Evolutionary conservation across 1,284 basidiomycete species (phyloP), one percentile per base, ranked within the genome.

Genomic region (Lignosus rhinocerotis): DNA sequence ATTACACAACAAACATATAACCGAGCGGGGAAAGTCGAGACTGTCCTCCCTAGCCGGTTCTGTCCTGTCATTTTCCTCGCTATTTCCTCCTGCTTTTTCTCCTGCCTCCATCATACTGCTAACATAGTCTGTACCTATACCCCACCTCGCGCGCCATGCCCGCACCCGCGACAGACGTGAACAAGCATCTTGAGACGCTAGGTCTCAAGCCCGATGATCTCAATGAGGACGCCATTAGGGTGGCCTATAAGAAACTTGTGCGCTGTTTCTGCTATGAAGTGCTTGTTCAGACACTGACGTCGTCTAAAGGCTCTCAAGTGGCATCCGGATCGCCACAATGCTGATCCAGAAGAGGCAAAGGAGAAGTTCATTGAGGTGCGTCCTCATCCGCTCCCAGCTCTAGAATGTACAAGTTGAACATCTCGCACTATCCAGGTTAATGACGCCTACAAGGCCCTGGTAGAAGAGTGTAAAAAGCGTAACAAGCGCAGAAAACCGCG

Each of bases 271-370:
- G 54, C 55, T 56, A 9, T 56, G 54, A 51, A 49, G 61, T 55
- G 58, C 6, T 34, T 16, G 8, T 42, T 48, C 30, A 19, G 17
- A 44, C 25, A 7, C 43, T 55, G 12, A 61, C 17, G 31, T 21
- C 12, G 53, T 51, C 50, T 11, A 61, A 66, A 93, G 86, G 93
- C 93, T 43, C 76, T 96, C 70, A 93, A 92, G 80, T 92, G 90
- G 86, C 94, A 96, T 75, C 94, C 94, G 41, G 95, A 97, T 75
- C 86, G 90, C 58, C 90, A 91, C 75, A 75, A 79, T 52, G 78
- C 77, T 58, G 70, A 78, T 56, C 72, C 71, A 47, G 89, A 88
- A 59, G 79, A 78, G 14, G 84, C 88, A 11, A 79, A 84, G 58
- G 83, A 84, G 67, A 90, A 90, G 75, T 92, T 92, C 74, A 88